These are phyloP conservation scores for Cinnamomum chago DNA, from an alignment of 164 flowering plant genomes.

Conservation along the genomic window DNA sequence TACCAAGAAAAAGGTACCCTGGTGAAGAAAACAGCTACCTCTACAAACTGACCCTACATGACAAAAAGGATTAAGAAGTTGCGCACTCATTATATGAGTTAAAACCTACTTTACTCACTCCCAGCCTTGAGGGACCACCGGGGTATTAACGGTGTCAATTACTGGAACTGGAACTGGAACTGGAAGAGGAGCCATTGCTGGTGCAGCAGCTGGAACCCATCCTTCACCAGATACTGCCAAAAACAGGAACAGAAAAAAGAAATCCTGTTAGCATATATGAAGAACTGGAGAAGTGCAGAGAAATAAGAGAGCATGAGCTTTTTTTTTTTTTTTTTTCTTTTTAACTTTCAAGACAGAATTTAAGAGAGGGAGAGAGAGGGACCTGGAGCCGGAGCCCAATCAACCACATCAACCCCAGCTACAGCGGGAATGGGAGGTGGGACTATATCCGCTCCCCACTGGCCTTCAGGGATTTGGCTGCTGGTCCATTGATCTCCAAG, in stretches of 20 bases:
- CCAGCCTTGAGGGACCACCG: slow-evolving; percentile 26
- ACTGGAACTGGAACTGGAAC: slow-evolving; percentile 19
- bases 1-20: too few relatives aligned
- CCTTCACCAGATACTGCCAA: slow-evolving; percentile 14
- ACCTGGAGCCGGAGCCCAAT: slow-evolving; percentile 23
- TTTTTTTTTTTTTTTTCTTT: too few relatives aligned
- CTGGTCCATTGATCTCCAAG: slow-evolving; percentile 38
- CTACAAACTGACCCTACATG: too few relatives aligned
- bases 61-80: too few relatives aligned
- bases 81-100: too few relatives aligned
- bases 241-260: too few relatives aligned
- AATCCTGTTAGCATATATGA: too few relatives aligned
- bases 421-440: slow-evolving; percentile 20
- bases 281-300: too few relatives aligned
- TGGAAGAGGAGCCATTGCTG: slow-evolving; percentile 8
- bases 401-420: slow-evolving; percentile 23
- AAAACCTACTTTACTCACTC: slow-evolving; percentile 2
- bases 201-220: slow-evolving; percentile 30
- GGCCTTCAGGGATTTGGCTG: slow-evolving; percentile 30
- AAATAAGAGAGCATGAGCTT: too few relatives aligned
- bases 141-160: not conserved
- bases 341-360: too few relatives aligned
- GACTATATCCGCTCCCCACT: slow-evolving; percentile 37
- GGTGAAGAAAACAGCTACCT: too few relatives aligned
- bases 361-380: not conserved